Evolutionary conservation across 371 early-diverging fungal species (phyloP), one percentile per base, ranked within the genome.

Genomic region (Mortierella sp.): DNA sequence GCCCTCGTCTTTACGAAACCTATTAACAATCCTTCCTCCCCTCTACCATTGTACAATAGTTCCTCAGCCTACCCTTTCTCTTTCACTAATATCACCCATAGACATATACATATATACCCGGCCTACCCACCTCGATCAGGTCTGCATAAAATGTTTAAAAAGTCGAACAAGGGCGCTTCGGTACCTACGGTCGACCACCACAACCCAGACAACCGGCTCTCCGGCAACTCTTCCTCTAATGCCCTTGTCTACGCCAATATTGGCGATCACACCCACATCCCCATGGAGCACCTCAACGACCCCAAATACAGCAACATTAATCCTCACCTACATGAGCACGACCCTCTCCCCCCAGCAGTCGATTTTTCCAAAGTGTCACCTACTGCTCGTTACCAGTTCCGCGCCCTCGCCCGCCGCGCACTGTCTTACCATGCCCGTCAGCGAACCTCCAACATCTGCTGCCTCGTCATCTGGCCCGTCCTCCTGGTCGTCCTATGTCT

Each of bases 391-490:
- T 81, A 78, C 67, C 86, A 85, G 28, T 80, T 85, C 53, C 81
- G 86, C 3, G 86, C 75, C 46, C 57, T 85, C 24, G 81, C 83
- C 37, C 87, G 90, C 46, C 93, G 92, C 75, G 90, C 94, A 0
- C 55, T 92, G 11, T 77, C 89, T 19, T 95, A 89, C 74, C 95
- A 95, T 79, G 88, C 90, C 57, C 90, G 95, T 9, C 94, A 95
- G 72, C 81, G 86, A 79, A 87, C 89, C 74, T 89, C 89, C 64
- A 95, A 93, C 76, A 71, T 93, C 28, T 91, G 90, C 86, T 95
- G 94, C 76, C 89, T 94, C 34, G 82, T 82, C 67, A 53, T 87
- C 10, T 92, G 92, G 83, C 91, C 91, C 5, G 71, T 92, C 1
- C 8, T 92, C 70, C 79, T 92, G 81, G 89, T 92, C 10, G 72